phyloP scores from a whole-genome alignment of 768 basidiomycete genomes.

The Rickenella mellea region DNA sequence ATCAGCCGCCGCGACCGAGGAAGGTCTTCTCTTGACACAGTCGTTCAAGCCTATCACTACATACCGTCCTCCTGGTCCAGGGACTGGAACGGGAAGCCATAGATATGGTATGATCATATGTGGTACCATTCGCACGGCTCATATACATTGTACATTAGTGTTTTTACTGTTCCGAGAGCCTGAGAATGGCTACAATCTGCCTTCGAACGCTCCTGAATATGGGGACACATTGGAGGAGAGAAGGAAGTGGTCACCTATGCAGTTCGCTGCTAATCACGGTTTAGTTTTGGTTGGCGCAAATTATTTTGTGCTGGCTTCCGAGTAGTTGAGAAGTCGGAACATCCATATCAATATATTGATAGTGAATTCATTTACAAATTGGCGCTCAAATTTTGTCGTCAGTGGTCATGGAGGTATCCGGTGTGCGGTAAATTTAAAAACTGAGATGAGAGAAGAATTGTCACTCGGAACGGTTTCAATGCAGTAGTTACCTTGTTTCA shows the following conservation, averaged over 20 bases:
- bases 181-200: slow-evolving; percentile 27
- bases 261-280: slow-evolving; percentile 40
- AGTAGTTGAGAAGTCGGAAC: neutral
- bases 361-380: no score
- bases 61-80: slow-evolving; percentile 48
- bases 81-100: slow-evolving; percentile 42
- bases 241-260: slow-evolving; percentile 43
- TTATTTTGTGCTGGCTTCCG: slow-evolving; percentile 35
- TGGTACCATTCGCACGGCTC: slow-evolving; percentile 4
- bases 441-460: no score
- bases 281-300: slow-evolving; percentile 52
- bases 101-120: slow-evolving; percentile 38
- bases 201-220: slow-evolving; percentile 35
- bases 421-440: no score
- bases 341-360: no score
- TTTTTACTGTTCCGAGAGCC: slow-evolving; percentile 60
- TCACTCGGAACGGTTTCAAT: no score
- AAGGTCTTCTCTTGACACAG: neutral
- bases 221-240: slow-evolving; percentile 34
- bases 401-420: no score
- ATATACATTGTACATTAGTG: slow-evolving; percentile 19
- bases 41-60: slow-evolving; percentile 30
- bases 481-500: no score
- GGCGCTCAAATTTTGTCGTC: no score
- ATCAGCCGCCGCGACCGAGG: neutral